These are phyloP conservation scores for Dillenia suffruticosa DNA, from an alignment of 164 flowering plant genomes.

Conservation along the genomic window DNA sequence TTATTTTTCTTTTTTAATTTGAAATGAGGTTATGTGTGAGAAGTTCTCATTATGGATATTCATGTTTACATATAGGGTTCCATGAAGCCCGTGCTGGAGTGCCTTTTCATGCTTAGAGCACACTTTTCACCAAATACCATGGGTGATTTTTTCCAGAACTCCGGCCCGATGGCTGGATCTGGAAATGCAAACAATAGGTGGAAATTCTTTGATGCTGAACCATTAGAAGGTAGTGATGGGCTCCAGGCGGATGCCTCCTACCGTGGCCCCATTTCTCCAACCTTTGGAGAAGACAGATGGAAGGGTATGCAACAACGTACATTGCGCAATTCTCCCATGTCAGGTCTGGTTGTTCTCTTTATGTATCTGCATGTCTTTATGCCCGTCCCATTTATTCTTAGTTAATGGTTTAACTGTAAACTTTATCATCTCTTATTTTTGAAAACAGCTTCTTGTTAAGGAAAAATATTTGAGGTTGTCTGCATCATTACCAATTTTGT, in stretches of 20 bases:
- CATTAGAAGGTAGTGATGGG: neutral
- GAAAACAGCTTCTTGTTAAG: too few relatives aligned
- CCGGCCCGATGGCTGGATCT: slow-evolving; percentile 5
- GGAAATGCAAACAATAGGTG: slow-evolving; percentile 3
- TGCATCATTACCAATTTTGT: too few relatives aligned
- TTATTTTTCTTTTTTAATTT: too few relatives aligned
- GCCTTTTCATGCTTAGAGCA: slow-evolving; percentile 31
- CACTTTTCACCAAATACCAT: slow-evolving; percentile 13
- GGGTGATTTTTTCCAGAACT: slow-evolving; percentile 2
- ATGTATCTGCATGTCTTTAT: neutral
- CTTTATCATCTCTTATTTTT: too few relatives aligned
- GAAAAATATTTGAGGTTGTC: too few relatives aligned
- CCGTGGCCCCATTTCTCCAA: slow-evolving; percentile 7
- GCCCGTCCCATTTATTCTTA: neutral
- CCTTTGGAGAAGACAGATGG: slow-evolving; percentile 27
- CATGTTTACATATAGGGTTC: slow-evolving; percentile 29
- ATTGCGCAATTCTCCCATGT: slow-evolving; percentile 28
- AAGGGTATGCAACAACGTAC: slow-evolving; percentile 28
- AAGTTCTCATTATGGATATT: too few relatives aligned
- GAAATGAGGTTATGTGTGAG: too few relatives aligned
- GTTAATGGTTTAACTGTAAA: too few relatives aligned
- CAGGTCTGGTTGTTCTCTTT: slow-evolving; percentile 25
- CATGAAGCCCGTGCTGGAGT: slow-evolving; percentile 35
- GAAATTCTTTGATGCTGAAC: neutral
- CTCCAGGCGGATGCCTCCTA: neutral